Base-by-base conservation (phyloP, 352 stramenopile genomes). In the Phytophthora sp. region DNA sequence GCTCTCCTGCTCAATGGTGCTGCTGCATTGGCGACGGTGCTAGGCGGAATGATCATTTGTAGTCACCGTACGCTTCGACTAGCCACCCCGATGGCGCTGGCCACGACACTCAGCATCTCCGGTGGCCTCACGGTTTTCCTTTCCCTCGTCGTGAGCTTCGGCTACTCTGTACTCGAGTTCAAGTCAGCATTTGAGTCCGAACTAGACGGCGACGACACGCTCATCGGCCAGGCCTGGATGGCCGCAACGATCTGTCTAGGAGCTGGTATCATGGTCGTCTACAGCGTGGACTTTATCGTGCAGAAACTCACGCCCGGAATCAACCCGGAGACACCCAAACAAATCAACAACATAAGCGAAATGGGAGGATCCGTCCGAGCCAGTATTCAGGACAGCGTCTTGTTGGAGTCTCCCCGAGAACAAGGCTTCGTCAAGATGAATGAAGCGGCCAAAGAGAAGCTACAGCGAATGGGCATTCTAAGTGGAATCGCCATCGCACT, bases 401-500 rank as follows among this genome's bases (percentile, higher is more conserved):
- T n/a, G n/a, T n/a, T n/a, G n/a, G n/a, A n/a, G n/a, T n/a, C n/a
- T n/a, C n/a, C n/a, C n/a, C n/a, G n/a, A n/a, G n/a, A 63, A 7
- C 33, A 67, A 31, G 63, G 64, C 2, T 74, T 78, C 27, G n/a
- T 66, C 46, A 51, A 77, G 50, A 71, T 86, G 45, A 67, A 75
- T 41, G 76, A 90, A 21, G 50, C 69, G 0, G 68, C 73, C 13
- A 78, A 84, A 41, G 51, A 79, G 9, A 69, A 71, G 53, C 74
- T 98, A 23, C 76, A 94, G 15, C 76, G 80, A 26, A 96, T 97
- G 82, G 93, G 95, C 21, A 51, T 98, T 7, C 86, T 96, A 36
- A 98, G 91, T 2, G 97, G 90, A 9, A 54, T 99, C 8, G 93
- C 96, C 13, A 98, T 99, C 57, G 93, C 74, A 7, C 69, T 99